A percentile compares a stretch with the other conserved stretches of the same genome.
These are phyloP conservation scores for Spinacia oleracea DNA, from an alignment of 179 eudicot genomes.

Conservation along the genomic window DNA sequence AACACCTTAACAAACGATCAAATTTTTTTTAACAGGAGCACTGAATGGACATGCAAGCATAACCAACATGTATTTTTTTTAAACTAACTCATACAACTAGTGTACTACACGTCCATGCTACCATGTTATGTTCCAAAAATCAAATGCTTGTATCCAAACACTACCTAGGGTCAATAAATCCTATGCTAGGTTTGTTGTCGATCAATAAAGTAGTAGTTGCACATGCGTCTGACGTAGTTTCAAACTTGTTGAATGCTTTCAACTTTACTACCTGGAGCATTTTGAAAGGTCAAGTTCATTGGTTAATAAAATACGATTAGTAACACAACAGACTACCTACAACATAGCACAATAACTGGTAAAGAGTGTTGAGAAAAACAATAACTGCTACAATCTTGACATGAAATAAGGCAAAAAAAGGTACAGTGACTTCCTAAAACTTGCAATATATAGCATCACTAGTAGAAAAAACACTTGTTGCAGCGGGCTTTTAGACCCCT, in stretches of 20 bases:
- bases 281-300: neutral
- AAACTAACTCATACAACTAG: neutral
- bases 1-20: neutral
- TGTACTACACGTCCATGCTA: neutral
- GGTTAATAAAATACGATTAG: neutral
- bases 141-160: too few relatives aligned
- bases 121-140: neutral
- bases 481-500: too few relatives aligned
- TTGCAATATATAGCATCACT: neutral
- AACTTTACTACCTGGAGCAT: conserved; percentile 66
- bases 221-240: conserved; percentile 83
- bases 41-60: neutral
- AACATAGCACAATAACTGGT: neutral
- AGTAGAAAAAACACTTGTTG: too few relatives aligned
- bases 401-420: too few relatives aligned
- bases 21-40: neutral
- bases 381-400: neutral
- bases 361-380: neutral
- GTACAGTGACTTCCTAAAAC: too few relatives aligned
- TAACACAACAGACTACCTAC: neutral
- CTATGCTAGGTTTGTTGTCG: conserved; percentile 89
- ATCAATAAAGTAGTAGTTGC: conserved; percentile 67
- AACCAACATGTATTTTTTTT: neutral
- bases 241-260: conserved; percentile 92
- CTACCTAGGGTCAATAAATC: too few relatives aligned